Conservation (phyloP, 2,329 filamentous ascomycete species). For the Aspergillus neoniger region DNA sequence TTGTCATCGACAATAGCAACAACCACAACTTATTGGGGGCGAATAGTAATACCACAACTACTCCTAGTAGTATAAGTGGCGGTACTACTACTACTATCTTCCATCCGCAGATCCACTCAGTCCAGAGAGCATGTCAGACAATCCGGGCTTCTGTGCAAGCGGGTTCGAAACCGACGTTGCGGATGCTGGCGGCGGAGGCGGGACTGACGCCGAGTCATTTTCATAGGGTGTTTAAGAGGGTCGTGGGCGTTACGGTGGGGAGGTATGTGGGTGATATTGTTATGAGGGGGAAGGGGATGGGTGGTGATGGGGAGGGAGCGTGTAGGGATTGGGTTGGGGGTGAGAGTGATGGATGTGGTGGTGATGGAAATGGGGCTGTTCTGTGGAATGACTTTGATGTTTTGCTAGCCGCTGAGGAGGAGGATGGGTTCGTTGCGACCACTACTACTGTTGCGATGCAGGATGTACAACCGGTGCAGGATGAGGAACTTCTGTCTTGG, state of each 20-base stretch:
- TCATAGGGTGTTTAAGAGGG: slow-evolving; percentile 57
- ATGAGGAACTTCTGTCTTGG: slow-evolving; percentile 8
- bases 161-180: slow-evolving; percentile 42
- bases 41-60: slow-evolving; percentile 10
- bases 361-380: neutral
- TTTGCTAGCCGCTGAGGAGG: slow-evolving; percentile 34
- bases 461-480: slow-evolving; percentile 2
- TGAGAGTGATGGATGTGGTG: neutral
- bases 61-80: too few species aligned
- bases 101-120: slow-evolving; percentile 34
- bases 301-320: neutral
- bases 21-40: slow-evolving; percentile 27
- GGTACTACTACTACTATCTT: too few species aligned
- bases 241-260: slow-evolving; percentile 53
- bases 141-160: slow-evolving; percentile 28
- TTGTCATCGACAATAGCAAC: too few species aligned
- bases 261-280: slow-evolving; percentile 31
- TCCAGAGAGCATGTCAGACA: slow-evolving; percentile 35
- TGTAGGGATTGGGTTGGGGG: too few species aligned
- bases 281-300: neutral
- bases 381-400: slow-evolving; percentile 43
- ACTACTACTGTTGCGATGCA: neutral
- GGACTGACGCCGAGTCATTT: slow-evolving; percentile 56
- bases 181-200: slow-evolving; percentile 50
- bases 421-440: slow-evolving; percentile 16